Base-by-base conservation (phyloP, 495 filamentous ascomycete species). In the Clohesyomyces aquaticus region DNA sequence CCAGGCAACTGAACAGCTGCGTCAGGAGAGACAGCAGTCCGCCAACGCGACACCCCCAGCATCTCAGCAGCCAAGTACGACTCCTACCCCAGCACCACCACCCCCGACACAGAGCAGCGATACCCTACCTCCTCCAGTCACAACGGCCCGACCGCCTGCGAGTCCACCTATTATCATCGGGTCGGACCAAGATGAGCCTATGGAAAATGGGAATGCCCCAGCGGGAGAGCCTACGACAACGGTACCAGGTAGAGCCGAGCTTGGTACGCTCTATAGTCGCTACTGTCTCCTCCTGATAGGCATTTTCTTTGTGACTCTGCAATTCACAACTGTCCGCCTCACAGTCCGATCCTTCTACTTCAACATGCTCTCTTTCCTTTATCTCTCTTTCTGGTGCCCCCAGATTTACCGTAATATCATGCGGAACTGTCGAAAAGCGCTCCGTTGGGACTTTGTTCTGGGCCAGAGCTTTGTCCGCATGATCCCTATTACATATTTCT, bases 341-440 rank as follows among this genome's bases (percentile, higher is more conserved):
- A 75, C 80, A n/a, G 71, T 87, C 26, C 87, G 93, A 29, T 79
- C 83, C 3, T 75, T 82, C 32, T 96, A 93, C 76, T 81, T 87
- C 65, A 88, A 91, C 72, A 61, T 77, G 2, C 69, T 95, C 3
- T 76, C 83, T 22, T 83, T 90, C 63, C 61, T 83, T 62, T 96
- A 96, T 66, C 83, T 96, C 28, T 96, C 92, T 21, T 88, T 96
- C 72, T 97, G 93, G 93, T 63, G 83, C 0, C 94, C 94, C 0
- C 94, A 98, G 72, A 92, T 97, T 67, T 85, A 88, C 67, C 87
- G 94, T 46, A 98, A 98, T 75, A 78, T 91, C 47, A 85, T 89
- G 75, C 88, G 94, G 23, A 96, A 96, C 74, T 95, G 91, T 73
- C 89, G 93, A 29, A 89, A 90, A 69, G 91, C 92, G 1, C 80